phyloP scores from a whole-genome alignment of 2,329 filamentous ascomycete genomes.

The Hypoxylon sp. region DNA sequence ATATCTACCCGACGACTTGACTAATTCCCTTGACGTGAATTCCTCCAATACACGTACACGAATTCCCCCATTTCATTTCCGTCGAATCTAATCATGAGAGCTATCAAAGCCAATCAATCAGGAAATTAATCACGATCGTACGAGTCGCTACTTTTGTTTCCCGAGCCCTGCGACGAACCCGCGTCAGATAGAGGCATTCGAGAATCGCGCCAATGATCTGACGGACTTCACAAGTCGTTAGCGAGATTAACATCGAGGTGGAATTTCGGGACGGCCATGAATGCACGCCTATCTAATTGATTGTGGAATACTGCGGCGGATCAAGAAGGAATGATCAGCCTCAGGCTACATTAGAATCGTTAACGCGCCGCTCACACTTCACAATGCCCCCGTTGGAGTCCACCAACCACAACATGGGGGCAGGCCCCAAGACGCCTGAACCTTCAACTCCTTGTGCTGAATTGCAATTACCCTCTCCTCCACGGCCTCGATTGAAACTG shows the following conservation, averaged over 20 bases:
- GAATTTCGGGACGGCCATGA: slow-evolving; percentile 30
- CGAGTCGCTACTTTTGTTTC: slow-evolving; percentile 10
- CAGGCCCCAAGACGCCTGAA: slow-evolving; percentile 65
- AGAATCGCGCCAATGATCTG: slow-evolving; percentile 24
- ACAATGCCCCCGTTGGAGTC: slow-evolving; percentile 62
- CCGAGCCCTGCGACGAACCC: slow-evolving; percentile 22
- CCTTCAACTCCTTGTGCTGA: slow-evolving; percentile 56
- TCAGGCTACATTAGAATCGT: slow-evolving; percentile 23
- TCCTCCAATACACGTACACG: slow-evolving; percentile 23
- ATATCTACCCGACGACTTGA: slow-evolving; percentile 38
- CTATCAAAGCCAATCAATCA: slow-evolving; percentile 16
- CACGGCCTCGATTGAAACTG: slow-evolving; percentile 66
- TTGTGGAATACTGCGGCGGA: slow-evolving; percentile 36
- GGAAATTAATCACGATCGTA: slow-evolving; percentile 21
- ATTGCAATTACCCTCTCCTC: slow-evolving; percentile 59
- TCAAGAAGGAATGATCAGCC: slow-evolving; percentile 21
- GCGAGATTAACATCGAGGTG: slow-evolving; percentile 18
- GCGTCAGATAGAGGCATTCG: slow-evolving; percentile 15
- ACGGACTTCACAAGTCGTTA: slow-evolving; percentile 2
- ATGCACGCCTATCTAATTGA: slow-evolving; percentile 28
- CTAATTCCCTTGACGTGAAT: slow-evolving; percentile 43
- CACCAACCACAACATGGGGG: slow-evolving; percentile 54
- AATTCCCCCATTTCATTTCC: slow-evolving; percentile 16
- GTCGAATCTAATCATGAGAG: slow-evolving; percentile 30
- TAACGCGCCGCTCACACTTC: slow-evolving; percentile 22